Evolutionary conservation across 371 early-diverging fungal genomes (phyloP).

Genomic region (Encephalitozoon cuniculi): DNA sequence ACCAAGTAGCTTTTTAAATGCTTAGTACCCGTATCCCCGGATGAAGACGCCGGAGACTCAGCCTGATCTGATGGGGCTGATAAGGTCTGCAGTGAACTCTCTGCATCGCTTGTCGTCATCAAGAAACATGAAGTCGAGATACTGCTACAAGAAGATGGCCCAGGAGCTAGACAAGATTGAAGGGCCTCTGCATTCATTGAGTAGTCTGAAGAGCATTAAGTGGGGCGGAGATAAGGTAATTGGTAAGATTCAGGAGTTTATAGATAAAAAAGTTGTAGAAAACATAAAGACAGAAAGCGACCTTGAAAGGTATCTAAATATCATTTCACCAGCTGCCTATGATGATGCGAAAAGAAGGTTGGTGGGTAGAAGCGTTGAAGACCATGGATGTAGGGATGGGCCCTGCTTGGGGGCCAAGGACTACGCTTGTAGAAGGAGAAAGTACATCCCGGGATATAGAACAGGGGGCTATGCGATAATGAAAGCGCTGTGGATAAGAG

Average conservation of each 20-base stretch:
- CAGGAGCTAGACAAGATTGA: not conserved
- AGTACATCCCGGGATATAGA: conserved; percentile 71
- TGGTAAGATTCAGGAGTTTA: not conserved
- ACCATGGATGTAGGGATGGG: not conserved
- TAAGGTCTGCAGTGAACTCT: not conserved
- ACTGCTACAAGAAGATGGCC: not conserved
- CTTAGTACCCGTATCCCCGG: not conserved
- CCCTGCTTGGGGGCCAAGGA: no score
- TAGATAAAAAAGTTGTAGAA: not conserved
- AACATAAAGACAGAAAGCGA: not conserved
- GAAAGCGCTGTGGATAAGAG: conserved; percentile 64
- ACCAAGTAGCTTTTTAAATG: conserved; percentile 5
- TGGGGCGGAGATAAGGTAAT: not conserved
- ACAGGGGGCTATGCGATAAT: conserved; percentile 75
- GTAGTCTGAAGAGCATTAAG: not conserved
- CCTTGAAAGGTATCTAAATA: not conserved
- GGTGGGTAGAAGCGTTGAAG: not conserved
- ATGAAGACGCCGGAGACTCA: not conserved
- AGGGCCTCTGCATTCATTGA: not conserved
- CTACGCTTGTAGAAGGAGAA: not conserved
- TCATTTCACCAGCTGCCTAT: not conserved
- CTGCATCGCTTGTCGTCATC: not conserved
- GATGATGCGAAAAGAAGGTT: not conserved
- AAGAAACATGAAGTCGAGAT: not conserved
- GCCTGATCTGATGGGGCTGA: not conserved